Evolutionary conservation across 257 asterid species (phyloP), one percentile per base, ranked within the genome.

Genomic region (Primulina eburnea): DNA sequence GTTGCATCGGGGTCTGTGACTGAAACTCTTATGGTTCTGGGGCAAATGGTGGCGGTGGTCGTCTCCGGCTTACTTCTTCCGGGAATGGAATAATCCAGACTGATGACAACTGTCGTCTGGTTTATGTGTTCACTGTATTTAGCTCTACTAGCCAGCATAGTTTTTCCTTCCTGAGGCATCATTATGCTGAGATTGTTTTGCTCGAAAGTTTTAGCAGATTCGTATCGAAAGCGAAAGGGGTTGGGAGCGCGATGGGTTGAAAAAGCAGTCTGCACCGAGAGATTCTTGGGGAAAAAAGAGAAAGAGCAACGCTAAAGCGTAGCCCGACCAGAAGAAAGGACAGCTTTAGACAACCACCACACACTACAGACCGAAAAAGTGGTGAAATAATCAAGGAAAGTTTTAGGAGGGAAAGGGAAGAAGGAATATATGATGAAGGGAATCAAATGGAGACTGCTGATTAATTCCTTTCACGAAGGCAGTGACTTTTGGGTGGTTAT

Each of bases 1-100:
- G 98, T 92, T 14, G 97, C 96, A 79, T 92, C 89, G 34, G 86
- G 81, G 71, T 92, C 98, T 24, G 90, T 88, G 30, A 92, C 90
- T 58, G 90, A 73, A 12, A 88, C 67, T 60, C 95, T 80, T 8
- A 92, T 76, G 1, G 84, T 77, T 69, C 70, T 79, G 5, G 88
- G 78, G 6, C 35, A n/a, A 10, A 12, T 43, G 67, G 47, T 33
- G 35, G 40, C 18, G 69, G 71, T 56, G 34, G 74, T 26, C 28
- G 62, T 71, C 20, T 14, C 68, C 10, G 38, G 68, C 20, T 4
- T 76, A 14, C 71, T 68, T 59, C 72, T 55, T 52, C 76, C 74
- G 70, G 77, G 30, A 6, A 29, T 11, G 50, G 77, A 28, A n/a
- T 75, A 62, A 60, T 62, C 78, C 72, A 73, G 75, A 64, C 9